Conservation (phyloP, 2,329 filamentous ascomycete species). For the Teratosphaeria viscida region DNA sequence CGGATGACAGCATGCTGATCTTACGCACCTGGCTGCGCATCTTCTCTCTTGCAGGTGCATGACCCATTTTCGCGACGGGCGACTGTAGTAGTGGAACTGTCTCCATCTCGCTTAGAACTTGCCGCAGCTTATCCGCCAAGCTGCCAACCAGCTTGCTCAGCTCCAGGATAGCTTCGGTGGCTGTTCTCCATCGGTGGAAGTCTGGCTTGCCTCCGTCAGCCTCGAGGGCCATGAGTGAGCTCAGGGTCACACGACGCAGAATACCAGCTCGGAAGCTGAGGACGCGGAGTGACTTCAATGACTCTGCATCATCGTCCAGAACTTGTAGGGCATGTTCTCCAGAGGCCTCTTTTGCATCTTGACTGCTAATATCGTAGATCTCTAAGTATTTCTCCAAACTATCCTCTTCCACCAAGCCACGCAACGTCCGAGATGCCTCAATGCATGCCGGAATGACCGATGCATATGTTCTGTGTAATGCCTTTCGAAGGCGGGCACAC, state of each 20-base stretch:
- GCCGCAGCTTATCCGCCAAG: slow-evolving; percentile 55
- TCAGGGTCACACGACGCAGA: slow-evolving; percentile 74
- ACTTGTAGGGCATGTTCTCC: slow-evolving; percentile 35
- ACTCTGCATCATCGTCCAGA: slow-evolving; percentile 66
- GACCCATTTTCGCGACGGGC: slow-evolving; percentile 47
- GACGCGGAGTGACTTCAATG: slow-evolving; percentile 64
- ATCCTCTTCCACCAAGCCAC: slow-evolving; percentile 63
- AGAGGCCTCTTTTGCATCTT: slow-evolving; percentile 43
- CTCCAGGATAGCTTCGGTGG: slow-evolving; percentile 61
- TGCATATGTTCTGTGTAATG: slow-evolving; percentile 59
- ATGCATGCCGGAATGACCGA: slow-evolving; percentile 63
- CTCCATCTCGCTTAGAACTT: slow-evolving; percentile 69
- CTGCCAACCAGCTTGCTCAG: slow-evolving; percentile 50
- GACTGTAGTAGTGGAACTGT: slow-evolving; percentile 41
- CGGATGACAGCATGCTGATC: slow-evolving; percentile 76
- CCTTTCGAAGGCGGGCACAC: slow-evolving; percentile 68
- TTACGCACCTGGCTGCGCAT: slow-evolving; percentile 81
- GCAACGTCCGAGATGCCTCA: slow-evolving; percentile 57
- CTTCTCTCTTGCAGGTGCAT: slow-evolving; percentile 57
- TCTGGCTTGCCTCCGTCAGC: slow-evolving; percentile 69
- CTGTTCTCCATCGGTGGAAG: slow-evolving; percentile 66
- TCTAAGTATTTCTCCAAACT: slow-evolving; percentile 90
- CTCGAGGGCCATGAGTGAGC: slow-evolving; percentile 78
- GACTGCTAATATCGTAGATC: slow-evolving; percentile 40
- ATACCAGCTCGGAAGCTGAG: slow-evolving; percentile 62